A percentile compares a stretch with the other conserved stretches of the same genome.
phyloP scores from a whole-genome alignment of 257 asterid genomes.

The Nicotiana tomentosiformis region DNA sequence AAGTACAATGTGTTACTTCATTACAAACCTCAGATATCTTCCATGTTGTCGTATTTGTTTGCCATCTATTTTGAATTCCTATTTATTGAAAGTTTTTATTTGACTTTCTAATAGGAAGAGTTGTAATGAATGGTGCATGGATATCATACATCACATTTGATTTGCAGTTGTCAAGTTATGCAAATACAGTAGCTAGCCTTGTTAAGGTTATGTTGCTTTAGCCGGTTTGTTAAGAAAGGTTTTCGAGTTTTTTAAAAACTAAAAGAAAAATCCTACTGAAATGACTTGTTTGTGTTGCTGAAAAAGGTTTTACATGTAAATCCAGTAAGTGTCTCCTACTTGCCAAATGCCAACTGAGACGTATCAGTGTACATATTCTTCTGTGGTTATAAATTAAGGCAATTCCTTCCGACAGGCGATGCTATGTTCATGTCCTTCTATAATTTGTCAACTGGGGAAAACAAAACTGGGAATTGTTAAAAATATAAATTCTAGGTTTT shows the following conservation, averaged over 20 bases:
- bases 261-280: too few relatives aligned
- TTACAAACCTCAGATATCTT: background rate
- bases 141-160: background rate
- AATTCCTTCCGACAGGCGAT: too few relatives aligned
- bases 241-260: too few relatives aligned
- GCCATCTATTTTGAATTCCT: background rate
- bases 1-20: background rate
- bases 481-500: background rate
- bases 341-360: too few relatives aligned
- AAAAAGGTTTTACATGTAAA: too few relatives aligned
- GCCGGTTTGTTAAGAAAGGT: background rate
- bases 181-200: background rate
- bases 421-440: too few relatives aligned
- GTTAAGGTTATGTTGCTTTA: background rate
- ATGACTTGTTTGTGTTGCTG: too few relatives aligned
- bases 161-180: background rate
- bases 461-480: background rate
- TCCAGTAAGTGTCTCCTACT: too few relatives aligned
- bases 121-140: background rate
- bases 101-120: background rate
- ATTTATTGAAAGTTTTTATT: background rate
- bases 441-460: background rate
- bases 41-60: background rate
- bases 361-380: too few relatives aligned
- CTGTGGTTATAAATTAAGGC: too few relatives aligned